These are phyloP conservation scores for Paramecium pentaurelia DNA, from an alignment of 73 alveolate genomes.

Conservation along the genomic window DNA sequence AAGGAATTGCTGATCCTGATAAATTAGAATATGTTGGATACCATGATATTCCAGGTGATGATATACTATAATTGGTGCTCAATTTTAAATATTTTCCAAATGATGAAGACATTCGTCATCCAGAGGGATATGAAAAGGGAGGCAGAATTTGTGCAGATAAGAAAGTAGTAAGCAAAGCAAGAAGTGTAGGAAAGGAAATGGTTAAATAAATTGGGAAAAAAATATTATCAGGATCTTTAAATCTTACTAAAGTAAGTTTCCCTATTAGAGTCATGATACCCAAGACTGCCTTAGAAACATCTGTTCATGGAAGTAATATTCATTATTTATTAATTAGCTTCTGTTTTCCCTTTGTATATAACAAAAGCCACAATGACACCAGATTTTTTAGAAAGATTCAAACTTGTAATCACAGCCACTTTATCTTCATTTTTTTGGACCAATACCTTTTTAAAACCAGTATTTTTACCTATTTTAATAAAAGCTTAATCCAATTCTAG, in stretches of 20 bases:
- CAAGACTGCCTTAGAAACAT: slow-evolving; percentile 68
- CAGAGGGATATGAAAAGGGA: slow-evolving; percentile 54
- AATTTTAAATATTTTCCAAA: slow-evolving; percentile 46
- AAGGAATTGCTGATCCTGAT: slow-evolving; percentile 53
- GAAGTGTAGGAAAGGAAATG: slow-evolving; percentile 81
- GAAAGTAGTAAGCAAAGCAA: slow-evolving; percentile 53
- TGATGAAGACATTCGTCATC: slow-evolving; percentile 53
- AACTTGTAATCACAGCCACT: slow-evolving; percentile 66
- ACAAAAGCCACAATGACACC: slow-evolving; percentile 76
- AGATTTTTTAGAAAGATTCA: slow-evolving; percentile 80
- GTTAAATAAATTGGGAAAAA: slow-evolving; percentile 79
- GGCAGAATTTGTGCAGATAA: slow-evolving; percentile 69
- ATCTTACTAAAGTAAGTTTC: slow-evolving; percentile 74
- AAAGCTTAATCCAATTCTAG: slow-evolving; percentile 90
- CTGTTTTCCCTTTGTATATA: slow-evolving; percentile 67
- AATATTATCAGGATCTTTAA: slow-evolving; percentile 75
- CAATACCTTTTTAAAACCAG: slow-evolving; percentile 80
- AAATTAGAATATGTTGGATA: slow-evolving; percentile 57
- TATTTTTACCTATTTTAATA: not conserved
- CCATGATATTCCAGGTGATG: slow-evolving; percentile 26
- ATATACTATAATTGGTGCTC: slow-evolving; percentile 29
- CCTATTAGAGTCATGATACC: slow-evolving; percentile 86
- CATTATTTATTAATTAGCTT: slow-evolving; percentile 16
- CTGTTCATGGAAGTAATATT: slow-evolving; percentile 50
- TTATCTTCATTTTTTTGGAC: slow-evolving; percentile 69